Conservation (phyloP, 495 filamentous ascomycete genomes). For the Glonium stellatum region DNA sequence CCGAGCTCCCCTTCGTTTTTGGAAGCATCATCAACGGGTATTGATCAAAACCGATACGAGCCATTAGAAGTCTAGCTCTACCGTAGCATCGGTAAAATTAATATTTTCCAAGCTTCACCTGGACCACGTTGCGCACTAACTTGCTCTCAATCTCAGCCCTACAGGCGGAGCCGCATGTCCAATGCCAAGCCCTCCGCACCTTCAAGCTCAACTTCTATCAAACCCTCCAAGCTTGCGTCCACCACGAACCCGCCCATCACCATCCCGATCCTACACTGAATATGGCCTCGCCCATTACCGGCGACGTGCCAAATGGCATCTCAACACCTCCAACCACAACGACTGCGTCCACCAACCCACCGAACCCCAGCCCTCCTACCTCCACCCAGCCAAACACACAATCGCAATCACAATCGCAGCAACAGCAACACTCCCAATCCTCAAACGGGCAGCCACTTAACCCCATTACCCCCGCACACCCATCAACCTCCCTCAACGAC, state of each 20-base stretch:
- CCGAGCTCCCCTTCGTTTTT: too few relatives aligned
- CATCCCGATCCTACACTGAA: not conserved
- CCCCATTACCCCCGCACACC: constrained; percentile 29
- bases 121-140: too few relatives aligned
- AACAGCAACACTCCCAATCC: constrained; percentile 9
- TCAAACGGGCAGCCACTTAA: constrained; percentile 28
- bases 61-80: too few relatives aligned
- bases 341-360: not conserved
- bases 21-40: too few relatives aligned
- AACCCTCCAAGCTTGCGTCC: too few relatives aligned
- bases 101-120: too few relatives aligned
- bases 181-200: too few relatives aligned
- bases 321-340: constrained; percentile 24
- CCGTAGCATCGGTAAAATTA: too few relatives aligned
- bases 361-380: constrained; percentile 23
- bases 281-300: constrained; percentile 26
- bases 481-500: constrained; percentile 51
- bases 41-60: too few relatives aligned
- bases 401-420: constrained; percentile 17
- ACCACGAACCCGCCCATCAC: not conserved
- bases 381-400: constrained; percentile 23
- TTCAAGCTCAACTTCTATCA: too few relatives aligned
- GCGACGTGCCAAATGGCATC: constrained; percentile 26
- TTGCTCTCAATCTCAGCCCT: too few relatives aligned
- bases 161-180: too few relatives aligned